Percentiles rank a stretch among this genome's conserved stretches.
Evolutionary conservation across 345 rosid species (phyloP).

Genomic region (Pistacia atlantica): DNA sequence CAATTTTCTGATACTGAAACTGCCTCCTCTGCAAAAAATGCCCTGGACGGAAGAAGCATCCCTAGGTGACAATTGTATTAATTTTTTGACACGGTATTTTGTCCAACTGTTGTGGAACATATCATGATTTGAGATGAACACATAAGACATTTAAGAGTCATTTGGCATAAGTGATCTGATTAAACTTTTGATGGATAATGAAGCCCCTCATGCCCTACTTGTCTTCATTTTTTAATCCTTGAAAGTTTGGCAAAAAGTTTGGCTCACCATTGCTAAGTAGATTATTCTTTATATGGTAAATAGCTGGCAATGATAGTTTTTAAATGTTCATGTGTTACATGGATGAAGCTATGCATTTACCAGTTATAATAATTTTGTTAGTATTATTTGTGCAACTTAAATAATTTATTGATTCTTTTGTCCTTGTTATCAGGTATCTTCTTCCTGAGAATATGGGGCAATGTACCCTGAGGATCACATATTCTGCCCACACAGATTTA

Average conservation of each 20-base stretch:
- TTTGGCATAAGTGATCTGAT: constrained; percentile 1
- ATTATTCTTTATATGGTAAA: neutral
- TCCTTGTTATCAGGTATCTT: constrained; percentile 64
- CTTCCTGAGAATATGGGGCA: constrained; percentile 73
- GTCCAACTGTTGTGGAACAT: constrained; percentile 47
- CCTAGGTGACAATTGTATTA: constrained; percentile 93
- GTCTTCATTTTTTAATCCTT: constrained; percentile 12
- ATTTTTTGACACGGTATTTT: constrained; percentile 61
- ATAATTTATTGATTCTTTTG: constrained; percentile 19
- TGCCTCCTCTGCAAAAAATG: constrained; percentile 83
- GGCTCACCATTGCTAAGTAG: neutral
- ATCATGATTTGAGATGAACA: constrained; percentile 23
- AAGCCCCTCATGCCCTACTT: neutral
- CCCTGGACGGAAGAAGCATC: constrained; percentile 95
- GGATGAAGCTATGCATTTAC: neutral
- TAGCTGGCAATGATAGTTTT: constrained; percentile 11
- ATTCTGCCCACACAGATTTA: constrained; percentile 98
- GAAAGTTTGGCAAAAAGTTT: neutral
- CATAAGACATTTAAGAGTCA: constrained; percentile 9
- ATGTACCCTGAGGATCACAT: constrained; percentile 89
- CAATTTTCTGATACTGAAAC: constrained; percentile 93
- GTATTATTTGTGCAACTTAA: neutral
- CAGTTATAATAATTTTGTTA: neutral
- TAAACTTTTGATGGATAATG: constrained; percentile 8
- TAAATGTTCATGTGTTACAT: constrained; percentile 3